Conservation (phyloP, 208 protist species). For the Trypanosoma congolense region DNA sequence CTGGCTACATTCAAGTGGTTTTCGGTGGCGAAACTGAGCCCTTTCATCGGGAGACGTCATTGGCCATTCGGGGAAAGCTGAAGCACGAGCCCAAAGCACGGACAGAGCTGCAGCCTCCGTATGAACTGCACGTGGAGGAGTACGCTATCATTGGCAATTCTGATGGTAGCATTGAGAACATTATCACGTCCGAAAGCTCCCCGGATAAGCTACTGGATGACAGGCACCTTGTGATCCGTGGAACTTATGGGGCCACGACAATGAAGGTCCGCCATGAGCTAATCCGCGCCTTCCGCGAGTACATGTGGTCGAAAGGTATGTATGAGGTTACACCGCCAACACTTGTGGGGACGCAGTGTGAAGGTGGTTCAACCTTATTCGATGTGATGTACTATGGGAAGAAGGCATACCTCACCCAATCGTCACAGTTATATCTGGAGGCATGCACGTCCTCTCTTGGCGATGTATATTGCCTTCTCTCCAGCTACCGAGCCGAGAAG, state of each 20-base stretch:
- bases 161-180: conserved; percentile 81
- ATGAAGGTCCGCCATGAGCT: conserved; percentile 90
- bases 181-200: conserved; percentile 89
- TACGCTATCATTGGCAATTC: conserved; percentile 83
- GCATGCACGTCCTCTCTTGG: conserved; percentile 93
- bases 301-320: conserved; percentile 89
- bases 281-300: conserved; percentile 92
- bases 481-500: conserved; percentile 98
- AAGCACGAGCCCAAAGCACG: conserved; percentile 79
- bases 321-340: conserved; percentile 97
- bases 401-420: conserved; percentile 98
- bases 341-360: conserved; percentile 97
- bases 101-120: conserved; percentile 64
- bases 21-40: conserved; percentile 75
- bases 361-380: conserved; percentile 98
- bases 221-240: conserved; percentile 94
- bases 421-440: conserved; percentile 99
- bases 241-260: conserved; percentile 82
- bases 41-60: conserved; percentile 84
- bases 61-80: conserved; percentile 77
- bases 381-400: conserved; percentile 97
- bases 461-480: conserved; percentile 94
- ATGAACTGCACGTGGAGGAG: conserved; percentile 86
- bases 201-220: conserved; percentile 92
- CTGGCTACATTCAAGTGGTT: conserved; percentile 94